Conservation (phyloP, 2,329 filamentous ascomycete species). For the Fonsecaea pugnacius region DNA sequence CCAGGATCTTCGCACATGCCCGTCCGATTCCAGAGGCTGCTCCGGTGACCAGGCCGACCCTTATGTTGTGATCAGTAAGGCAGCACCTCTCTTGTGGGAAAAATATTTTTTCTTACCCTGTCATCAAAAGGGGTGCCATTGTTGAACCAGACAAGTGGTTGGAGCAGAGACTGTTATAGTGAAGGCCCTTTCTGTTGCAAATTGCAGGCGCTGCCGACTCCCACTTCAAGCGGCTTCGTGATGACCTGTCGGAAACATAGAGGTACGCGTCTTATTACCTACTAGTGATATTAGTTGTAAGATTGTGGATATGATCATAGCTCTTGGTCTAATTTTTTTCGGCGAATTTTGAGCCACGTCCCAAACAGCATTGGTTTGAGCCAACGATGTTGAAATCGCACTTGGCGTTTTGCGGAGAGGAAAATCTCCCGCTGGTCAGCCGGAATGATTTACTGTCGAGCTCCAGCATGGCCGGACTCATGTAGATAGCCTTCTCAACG, state of each 20-base stretch:
- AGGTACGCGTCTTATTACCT: not conserved
- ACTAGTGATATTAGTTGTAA: not conserved
- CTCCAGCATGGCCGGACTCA: no score
- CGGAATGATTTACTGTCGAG: no score
- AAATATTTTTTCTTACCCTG: conserved; percentile 18
- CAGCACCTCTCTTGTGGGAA: not conserved
- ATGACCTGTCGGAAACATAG: not conserved
- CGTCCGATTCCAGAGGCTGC: conserved; percentile 33
- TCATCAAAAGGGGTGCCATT: conserved; percentile 28
- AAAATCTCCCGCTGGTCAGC: no score
- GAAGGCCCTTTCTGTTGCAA: no score
- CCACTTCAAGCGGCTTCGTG: not conserved
- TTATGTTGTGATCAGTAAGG: conserved; percentile 18
- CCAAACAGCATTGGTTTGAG: not conserved
- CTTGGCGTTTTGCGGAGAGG: not conserved
- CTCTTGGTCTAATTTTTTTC: conserved; percentile 13
- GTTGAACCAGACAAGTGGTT: not conserved
- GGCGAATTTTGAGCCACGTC: conserved; percentile 14
- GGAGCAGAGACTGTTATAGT: no score
- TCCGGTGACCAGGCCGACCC: conserved; percentile 31
- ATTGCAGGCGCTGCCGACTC: no score
- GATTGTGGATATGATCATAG: not conserved
- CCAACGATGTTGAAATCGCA: conserved; percentile 3
- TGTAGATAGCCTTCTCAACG: not conserved
- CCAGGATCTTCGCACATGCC: conserved; percentile 28